Percentiles rank a stretch among this genome's conserved stretches.
Evolutionary conservation across 768 basidiomycete genomes (phyloP).

Genomic region (Tulasnella sp.): DNA sequence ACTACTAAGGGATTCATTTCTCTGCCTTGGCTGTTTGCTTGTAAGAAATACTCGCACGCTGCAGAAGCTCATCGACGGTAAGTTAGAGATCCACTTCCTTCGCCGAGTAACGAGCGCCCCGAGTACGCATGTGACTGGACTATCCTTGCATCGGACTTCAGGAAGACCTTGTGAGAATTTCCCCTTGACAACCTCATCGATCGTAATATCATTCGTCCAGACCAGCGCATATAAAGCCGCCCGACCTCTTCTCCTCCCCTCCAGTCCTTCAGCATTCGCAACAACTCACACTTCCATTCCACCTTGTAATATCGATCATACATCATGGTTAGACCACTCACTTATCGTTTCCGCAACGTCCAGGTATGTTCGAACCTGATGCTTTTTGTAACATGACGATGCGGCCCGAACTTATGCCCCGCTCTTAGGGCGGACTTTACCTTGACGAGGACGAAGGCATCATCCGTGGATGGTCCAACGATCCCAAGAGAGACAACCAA

Average conservation of each 20-base stretch:
- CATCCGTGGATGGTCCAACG: slow-evolving; percentile 14
- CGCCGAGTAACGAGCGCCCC: no score
- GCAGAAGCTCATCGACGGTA: no score
- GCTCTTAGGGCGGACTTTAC: slow-evolving; percentile 10
- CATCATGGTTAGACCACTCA: not conserved
- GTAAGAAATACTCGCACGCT: no score
- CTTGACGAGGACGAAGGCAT: not conserved
- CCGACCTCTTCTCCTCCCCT: not conserved
- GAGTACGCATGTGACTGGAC: not conserved
- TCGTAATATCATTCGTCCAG: no score
- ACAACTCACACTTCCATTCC: not conserved
- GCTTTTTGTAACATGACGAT: no score
- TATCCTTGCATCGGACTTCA: not conserved
- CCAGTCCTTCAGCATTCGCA: not conserved
- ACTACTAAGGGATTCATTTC: no score
- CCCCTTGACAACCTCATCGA: no score
- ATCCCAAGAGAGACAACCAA: slow-evolving; percentile 11
- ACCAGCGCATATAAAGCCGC: not conserved
- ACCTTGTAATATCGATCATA: not conserved
- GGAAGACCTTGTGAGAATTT: not conserved
- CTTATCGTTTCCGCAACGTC: slow-evolving; percentile 15
- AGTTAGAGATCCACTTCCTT: no score
- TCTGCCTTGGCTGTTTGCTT: no score
- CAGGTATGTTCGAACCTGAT: not conserved
- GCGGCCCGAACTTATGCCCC: no score